Evolutionary conservation across 441 rosid species (phyloP).

Genomic region (Arabidopsis lyrata): DNA sequence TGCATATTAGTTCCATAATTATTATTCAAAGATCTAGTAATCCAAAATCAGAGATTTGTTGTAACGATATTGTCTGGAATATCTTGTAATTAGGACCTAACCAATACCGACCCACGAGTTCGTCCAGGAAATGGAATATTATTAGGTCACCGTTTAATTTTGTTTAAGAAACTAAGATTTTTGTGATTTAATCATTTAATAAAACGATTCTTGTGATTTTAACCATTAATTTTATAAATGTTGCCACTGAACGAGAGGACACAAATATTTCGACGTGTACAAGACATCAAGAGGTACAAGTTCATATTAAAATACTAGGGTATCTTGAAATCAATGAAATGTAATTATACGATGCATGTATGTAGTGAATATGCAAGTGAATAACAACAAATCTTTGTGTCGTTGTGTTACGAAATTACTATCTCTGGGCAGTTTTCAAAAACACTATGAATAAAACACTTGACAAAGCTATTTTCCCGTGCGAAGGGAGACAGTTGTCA

Average conservation of each 20-base stretch:
- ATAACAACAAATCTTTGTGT: too few species aligned
- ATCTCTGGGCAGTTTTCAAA: not conserved
- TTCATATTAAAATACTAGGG: not conserved
- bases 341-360: not conserved
- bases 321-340: not conserved
- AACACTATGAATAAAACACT: too few species aligned
- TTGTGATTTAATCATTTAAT: constrained; percentile 1
- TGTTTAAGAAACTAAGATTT: constrained; percentile 23
- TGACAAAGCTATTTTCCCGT: too few species aligned
- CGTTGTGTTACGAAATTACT: too few species aligned
- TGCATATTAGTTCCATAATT: constrained; percentile 24
- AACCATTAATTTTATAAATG: constrained; percentile 18
- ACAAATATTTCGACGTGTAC: constrained; percentile 17
- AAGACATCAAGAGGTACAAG: not conserved
- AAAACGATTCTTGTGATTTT: not conserved
- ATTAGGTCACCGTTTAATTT: constrained; percentile 37
- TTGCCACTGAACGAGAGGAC: constrained; percentile 29
- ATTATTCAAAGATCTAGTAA: constrained; percentile 27
- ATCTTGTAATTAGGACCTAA: constrained; percentile 33
- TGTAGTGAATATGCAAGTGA: not conserved
- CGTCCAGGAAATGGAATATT: not conserved
- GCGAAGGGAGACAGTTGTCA: not conserved
- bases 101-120: constrained; percentile 26
- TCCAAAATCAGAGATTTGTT: constrained; percentile 42
- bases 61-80: constrained; percentile 45